Percentiles rank a stretch among this genome's conserved stretches.
Conservation (phyloP, 2,329 filamentous ascomycete genomes). For the Fusarium nelsonii region DNA sequence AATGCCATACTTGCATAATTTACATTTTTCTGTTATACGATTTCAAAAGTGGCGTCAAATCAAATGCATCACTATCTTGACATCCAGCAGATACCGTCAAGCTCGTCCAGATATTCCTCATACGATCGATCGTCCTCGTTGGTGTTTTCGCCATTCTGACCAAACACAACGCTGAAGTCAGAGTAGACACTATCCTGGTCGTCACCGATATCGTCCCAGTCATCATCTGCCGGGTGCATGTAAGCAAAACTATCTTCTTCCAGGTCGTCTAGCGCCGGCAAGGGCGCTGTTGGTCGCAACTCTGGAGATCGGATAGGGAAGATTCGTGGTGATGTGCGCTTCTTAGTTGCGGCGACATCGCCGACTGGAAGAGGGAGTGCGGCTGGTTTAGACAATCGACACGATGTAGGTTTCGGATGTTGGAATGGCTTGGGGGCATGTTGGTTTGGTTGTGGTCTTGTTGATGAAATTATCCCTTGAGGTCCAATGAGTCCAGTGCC, state of each 20-base stretch:
- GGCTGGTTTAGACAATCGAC: constrained; percentile 48
- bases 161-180: constrained; percentile 66
- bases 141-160: constrained; percentile 46
- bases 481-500: constrained; percentile 26
- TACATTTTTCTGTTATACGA: constrained; percentile 22
- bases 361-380: constrained; percentile 48
- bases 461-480: constrained; percentile 12
- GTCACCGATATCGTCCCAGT: constrained; percentile 56
- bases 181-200: constrained; percentile 66
- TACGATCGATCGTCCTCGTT: constrained; percentile 58
- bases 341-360: constrained; percentile 46
- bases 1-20: constrained; percentile 25
- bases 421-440: constrained; percentile 23
- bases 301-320: constrained; percentile 54
- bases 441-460: constrained; percentile 13
- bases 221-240: constrained; percentile 60
- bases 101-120: constrained; percentile 68
- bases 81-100: constrained; percentile 67
- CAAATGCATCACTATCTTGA: constrained; percentile 40
- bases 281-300: constrained; percentile 40
- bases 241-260: constrained; percentile 64
- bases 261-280: constrained; percentile 49
- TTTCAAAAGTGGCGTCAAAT: constrained; percentile 10
- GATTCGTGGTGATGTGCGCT: constrained; percentile 49
- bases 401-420: constrained; percentile 40